These are phyloP conservation scores for Lichtheimia ramosa DNA, from an alignment of 371 early-diverging fungal genomes.

Conservation along the genomic window DNA sequence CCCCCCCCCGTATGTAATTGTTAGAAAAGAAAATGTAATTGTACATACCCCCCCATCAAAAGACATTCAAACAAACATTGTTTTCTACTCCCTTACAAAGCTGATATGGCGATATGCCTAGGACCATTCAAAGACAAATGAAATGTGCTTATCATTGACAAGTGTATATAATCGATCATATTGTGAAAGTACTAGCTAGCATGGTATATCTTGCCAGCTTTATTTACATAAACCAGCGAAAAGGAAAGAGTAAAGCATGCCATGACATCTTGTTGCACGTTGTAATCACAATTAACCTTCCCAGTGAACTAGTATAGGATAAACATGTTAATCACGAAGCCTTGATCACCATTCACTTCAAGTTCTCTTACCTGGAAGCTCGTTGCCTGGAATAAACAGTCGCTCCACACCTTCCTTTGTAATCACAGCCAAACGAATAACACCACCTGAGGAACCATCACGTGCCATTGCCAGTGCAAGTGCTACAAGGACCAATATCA, in stretches of 20 bases:
- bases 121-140: no score
- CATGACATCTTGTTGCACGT: not conserved
- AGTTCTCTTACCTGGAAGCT: constrained; percentile 65
- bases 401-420: constrained; percentile 90
- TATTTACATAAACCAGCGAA: not conserved
- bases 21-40: constrained; percentile 1
- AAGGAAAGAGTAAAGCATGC: not conserved
- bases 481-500: constrained; percentile 48
- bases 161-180: no score
- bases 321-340: not conserved
- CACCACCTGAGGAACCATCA: constrained; percentile 99
- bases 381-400: constrained; percentile 87
- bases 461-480: constrained; percentile 95
- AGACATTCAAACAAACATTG: not conserved
- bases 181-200: no score
- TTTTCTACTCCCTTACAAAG: not conserved
- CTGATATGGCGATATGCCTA: not conserved
- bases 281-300: constrained; percentile 21
- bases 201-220: not conserved
- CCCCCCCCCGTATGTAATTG: not conserved
- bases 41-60: not conserved
- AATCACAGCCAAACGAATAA: constrained; percentile 96
- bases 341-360: not conserved
- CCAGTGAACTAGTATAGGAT: constrained; percentile 21
- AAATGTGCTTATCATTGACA: no score